These are phyloP conservation scores for Mesembryanthemum crystallinum DNA, from an alignment of 148 eudicot species.

Conservation along the genomic window DNA sequence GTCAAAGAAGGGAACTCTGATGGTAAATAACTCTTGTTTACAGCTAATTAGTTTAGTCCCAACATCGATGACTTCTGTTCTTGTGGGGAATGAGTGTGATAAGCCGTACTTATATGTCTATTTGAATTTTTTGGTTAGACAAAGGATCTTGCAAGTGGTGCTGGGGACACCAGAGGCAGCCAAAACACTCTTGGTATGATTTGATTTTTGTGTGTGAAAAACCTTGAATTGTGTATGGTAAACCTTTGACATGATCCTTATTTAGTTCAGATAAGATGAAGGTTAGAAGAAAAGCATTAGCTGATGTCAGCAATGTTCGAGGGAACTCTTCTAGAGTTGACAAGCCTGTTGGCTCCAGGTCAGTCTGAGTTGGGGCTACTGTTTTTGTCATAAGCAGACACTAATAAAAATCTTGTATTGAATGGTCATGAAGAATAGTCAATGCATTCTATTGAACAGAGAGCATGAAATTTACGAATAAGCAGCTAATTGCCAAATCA, in stretches of 20 bases:
- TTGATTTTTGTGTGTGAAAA: background rate
- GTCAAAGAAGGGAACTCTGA: slow-evolving; percentile 8
- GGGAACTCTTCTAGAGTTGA: slow-evolving; percentile 31
- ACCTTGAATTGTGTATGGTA: background rate
- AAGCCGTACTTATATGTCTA: background rate
- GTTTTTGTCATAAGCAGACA: background rate
- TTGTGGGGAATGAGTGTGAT: background rate
- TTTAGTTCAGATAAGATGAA: slow-evolving; percentile 33
- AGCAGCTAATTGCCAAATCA: no score
- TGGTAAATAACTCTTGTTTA: background rate
- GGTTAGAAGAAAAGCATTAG: slow-evolving; percentile 58
- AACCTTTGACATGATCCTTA: slow-evolving; percentile 7
- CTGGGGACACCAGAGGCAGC: slow-evolving; percentile 11
- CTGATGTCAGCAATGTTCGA: slow-evolving; percentile 67
- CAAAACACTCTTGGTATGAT: slow-evolving; percentile 23
- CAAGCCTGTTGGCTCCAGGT: slow-evolving; percentile 34
- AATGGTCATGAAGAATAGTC: no score
- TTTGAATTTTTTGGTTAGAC: background rate
- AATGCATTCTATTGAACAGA: no score
- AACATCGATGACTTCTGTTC: background rate
- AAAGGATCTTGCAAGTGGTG: slow-evolving; percentile 12
- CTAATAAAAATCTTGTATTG: no score
- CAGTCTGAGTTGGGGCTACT: slow-evolving; percentile 32
- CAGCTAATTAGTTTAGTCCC: slow-evolving; percentile 13
- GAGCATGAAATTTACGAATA: no score